Evolutionary conservation across 2,329 filamentous ascomycete genomes (phyloP).

Genomic region (Thelonectria blattea): DNA sequence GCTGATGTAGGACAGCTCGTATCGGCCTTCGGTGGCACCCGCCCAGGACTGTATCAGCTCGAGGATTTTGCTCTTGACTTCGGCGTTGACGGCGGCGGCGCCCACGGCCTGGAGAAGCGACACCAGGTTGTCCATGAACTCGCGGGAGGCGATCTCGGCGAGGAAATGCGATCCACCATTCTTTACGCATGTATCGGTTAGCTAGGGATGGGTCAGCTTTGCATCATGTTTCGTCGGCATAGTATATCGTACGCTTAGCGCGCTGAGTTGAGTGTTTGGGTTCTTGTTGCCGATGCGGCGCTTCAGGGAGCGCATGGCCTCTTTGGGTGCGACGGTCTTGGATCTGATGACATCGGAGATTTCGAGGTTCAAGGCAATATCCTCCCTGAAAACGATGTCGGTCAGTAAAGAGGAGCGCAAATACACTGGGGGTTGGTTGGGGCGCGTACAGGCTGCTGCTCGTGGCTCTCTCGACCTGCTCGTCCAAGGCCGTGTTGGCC

Average conservation of each 20-base stretch:
- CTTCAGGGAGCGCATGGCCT: conserved; percentile 97
- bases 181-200: conserved; percentile 98
- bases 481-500: conserved; percentile 88
- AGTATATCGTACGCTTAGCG: conserved; percentile 73
- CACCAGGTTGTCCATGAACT: conserved; percentile 97
- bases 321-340: conserved; percentile 95
- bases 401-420: conserved; percentile 19
- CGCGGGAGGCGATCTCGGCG: conserved; percentile 90
- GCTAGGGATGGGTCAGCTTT: conserved; percentile 51
- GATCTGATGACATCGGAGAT: conserved; percentile 97
- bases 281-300: conserved; percentile 96
- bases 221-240: background rate
- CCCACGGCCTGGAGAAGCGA: conserved; percentile 86
- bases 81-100: conserved; percentile 74
- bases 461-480: conserved; percentile 95
- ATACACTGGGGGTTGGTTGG: conserved; percentile 18
- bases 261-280: conserved; percentile 92
- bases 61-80: conserved; percentile 88
- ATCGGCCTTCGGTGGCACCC: conserved; percentile 82
- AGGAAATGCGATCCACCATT: conserved; percentile 97
- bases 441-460: conserved; percentile 82
- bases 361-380: conserved; percentile 96
- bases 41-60: conserved; percentile 96
- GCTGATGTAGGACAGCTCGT: conserved; percentile 83
- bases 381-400: conserved; percentile 66